These are phyloP conservation scores for Colletotrichum filicis DNA, from an alignment of 2,329 filamentous ascomycete genomes.

Conservation along the genomic window DNA sequence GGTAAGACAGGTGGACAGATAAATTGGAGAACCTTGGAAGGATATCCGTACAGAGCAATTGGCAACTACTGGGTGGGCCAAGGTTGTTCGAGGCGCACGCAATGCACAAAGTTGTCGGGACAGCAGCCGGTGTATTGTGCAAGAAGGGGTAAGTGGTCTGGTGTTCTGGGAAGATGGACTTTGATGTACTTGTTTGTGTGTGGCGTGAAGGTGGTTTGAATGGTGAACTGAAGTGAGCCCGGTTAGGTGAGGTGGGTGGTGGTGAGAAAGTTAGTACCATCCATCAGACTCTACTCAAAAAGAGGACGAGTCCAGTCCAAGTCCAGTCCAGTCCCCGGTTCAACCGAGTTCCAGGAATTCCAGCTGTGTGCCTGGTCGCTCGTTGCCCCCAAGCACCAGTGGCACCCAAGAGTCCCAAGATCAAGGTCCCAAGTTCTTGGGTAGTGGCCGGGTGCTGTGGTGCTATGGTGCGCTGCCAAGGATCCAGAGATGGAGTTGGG, in stretches of 20 bases:
- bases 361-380: neutral
- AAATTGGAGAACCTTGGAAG: neutral
- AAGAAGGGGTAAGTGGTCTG: too few relatives aligned
- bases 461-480: constrained; percentile 21
- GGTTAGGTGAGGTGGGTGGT: constrained; percentile 7
- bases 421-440: constrained; percentile 24
- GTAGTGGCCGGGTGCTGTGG: constrained; percentile 20
- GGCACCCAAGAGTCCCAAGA: neutral
- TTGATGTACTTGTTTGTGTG: neutral
- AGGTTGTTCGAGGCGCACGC: constrained; percentile 14
- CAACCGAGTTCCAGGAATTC: constrained; percentile 15
- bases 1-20: constrained; percentile 3
- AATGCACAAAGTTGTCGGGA: neutral
- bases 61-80: neutral
- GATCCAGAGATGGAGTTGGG: constrained; percentile 31
- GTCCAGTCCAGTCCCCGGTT: constrained; percentile 3
- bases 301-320: constrained; percentile 15
- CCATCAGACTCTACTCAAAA: constrained; percentile 29
- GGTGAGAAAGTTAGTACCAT: constrained; percentile 27
- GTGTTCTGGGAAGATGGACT: neutral
- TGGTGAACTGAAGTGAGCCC: neutral
- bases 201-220: neutral
- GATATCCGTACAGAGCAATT: neutral
- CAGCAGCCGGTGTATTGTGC: neutral
- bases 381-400: neutral